A percentile compares a stretch with the other conserved stretches of the same genome.
These are phyloP conservation scores for Lizanozyma gosingica DNA, from an alignment of 1,139 yeast genomes.

Conservation along the genomic window DNA sequence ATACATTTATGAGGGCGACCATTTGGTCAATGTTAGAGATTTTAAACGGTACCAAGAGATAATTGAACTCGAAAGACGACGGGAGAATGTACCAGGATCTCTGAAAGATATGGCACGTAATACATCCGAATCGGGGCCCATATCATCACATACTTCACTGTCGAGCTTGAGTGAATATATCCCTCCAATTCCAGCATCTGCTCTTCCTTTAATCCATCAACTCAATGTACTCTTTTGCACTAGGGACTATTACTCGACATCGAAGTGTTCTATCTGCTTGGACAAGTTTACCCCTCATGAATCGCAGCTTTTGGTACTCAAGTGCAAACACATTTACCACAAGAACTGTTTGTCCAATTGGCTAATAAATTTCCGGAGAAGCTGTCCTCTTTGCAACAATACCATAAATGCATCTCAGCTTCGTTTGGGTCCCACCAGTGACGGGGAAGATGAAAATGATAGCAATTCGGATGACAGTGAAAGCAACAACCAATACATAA, in stretches of 20 bases:
- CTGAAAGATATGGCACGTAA: slow-evolving; percentile 3
- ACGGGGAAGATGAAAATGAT: too few species aligned
- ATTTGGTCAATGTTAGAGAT: slow-evolving; percentile 20
- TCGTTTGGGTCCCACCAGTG: slow-evolving; percentile 3
- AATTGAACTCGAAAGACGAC: not conserved
- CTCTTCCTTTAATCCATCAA: not conserved
- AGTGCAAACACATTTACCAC: slow-evolving; percentile 38
- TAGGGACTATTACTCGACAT: slow-evolving; percentile 29
- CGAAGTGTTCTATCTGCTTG: slow-evolving; percentile 39
- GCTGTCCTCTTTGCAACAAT: slow-evolving; percentile 38
- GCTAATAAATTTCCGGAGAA: slow-evolving; percentile 35
- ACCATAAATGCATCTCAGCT: slow-evolving; percentile 17
- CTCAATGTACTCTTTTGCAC: not conserved
- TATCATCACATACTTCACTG: not conserved
- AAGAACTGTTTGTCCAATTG: slow-evolving; percentile 38
- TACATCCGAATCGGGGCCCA: not conserved
- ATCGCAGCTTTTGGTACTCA: slow-evolving; percentile 32
- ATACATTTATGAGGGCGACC: slow-evolving; percentile 30
- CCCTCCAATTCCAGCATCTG: slow-evolving; percentile 11
- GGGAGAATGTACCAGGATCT: not conserved
- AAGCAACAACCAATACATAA: too few species aligned
- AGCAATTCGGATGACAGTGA: too few species aligned
- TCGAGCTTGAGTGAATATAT: slow-evolving; percentile 22
- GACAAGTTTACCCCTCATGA: slow-evolving; percentile 29
- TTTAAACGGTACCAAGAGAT: slow-evolving; percentile 17